phyloP scores from a whole-genome alignment of 2,329 filamentous ascomycete genomes.

The Fusarium sp. region DNA sequence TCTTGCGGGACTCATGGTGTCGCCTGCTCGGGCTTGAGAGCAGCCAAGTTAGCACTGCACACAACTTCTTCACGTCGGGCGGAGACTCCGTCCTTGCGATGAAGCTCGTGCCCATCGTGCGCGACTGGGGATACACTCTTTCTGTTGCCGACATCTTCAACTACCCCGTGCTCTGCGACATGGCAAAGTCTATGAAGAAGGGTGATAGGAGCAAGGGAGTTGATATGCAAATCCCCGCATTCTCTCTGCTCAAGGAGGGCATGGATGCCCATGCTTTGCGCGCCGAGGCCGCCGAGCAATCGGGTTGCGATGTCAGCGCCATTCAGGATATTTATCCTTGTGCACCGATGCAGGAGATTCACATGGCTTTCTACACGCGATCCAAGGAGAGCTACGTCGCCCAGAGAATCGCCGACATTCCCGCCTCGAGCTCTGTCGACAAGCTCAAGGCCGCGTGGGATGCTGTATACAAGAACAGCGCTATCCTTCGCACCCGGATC shows the following conservation, averaged over 20 bases:
- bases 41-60: conserved; percentile 48
- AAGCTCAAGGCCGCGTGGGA: conserved; percentile 54
- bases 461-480: conserved; percentile 47
- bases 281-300: conserved; percentile 48
- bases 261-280: conserved; percentile 46
- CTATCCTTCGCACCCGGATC: conserved; percentile 58
- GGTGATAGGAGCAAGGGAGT: conserved; percentile 29
- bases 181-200: conserved; percentile 50
- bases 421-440: conserved; percentile 45
- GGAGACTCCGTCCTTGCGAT: conserved; percentile 62
- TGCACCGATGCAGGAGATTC: conserved; percentile 61
- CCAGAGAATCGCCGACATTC: conserved; percentile 55
- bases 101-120: conserved; percentile 56
- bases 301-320: conserved; percentile 35
- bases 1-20: conserved; percentile 50
- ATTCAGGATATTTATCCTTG: conserved; percentile 64
- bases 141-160: conserved; percentile 58
- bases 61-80: conserved; percentile 58
- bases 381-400: conserved; percentile 60
- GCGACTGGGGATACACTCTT: conserved; percentile 51
- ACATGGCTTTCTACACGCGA: conserved; percentile 61
- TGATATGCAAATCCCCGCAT: conserved; percentile 46
- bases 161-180: conserved; percentile 54
- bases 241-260: conserved; percentile 50
- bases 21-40: conserved; percentile 48